These are phyloP conservation scores for Ganoderma sinense DNA, from an alignment of 1,284 basidiomycete species.

Conservation along the genomic window DNA sequence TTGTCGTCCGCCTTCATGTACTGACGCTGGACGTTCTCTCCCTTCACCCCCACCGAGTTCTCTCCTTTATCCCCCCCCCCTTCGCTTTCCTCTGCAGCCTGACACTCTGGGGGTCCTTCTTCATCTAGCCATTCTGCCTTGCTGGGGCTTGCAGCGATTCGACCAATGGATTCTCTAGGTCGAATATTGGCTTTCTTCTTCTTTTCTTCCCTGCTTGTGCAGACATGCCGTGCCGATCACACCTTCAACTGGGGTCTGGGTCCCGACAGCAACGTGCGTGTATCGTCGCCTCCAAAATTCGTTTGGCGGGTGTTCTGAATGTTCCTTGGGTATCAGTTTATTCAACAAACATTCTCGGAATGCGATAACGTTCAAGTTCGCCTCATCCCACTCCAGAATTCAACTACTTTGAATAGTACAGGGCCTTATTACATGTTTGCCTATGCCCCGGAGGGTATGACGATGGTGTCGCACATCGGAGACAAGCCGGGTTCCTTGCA, in stretches of 20 bases:
- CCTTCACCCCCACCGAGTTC: slow-evolving; percentile 8
- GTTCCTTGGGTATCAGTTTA: slow-evolving; percentile 20
- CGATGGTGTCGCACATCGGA: slow-evolving; percentile 50
- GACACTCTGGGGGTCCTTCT: slow-evolving; percentile 11
- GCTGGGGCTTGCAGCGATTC: slow-evolving; percentile 8
- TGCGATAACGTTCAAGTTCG: slow-evolving; percentile 31
- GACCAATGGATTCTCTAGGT: slow-evolving; percentile 28
- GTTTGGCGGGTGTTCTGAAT: neutral
- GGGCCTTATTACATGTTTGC: slow-evolving; percentile 61
- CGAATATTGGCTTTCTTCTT: slow-evolving; percentile 27
- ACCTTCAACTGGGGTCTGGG: slow-evolving; percentile 37
- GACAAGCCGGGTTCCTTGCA: slow-evolving; percentile 44
- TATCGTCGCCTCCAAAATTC: neutral
- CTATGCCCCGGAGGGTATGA: slow-evolving; percentile 49
- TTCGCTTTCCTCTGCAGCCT: slow-evolving; percentile 3
- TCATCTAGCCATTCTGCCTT: slow-evolving; percentile 14
- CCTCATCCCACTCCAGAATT: slow-evolving; percentile 26
- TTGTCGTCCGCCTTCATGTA: slow-evolving; percentile 35
- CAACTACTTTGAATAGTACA: slow-evolving; percentile 33
- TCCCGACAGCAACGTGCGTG: slow-evolving; percentile 25
- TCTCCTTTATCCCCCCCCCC: slow-evolving; percentile 4
- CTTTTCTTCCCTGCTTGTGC: slow-evolving; percentile 18
- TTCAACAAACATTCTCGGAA: slow-evolving; percentile 24
- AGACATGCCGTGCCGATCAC: slow-evolving; percentile 22
- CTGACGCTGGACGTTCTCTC: slow-evolving; percentile 34